phyloP scores from a whole-genome alignment of 768 basidiomycete genomes.

The Boletales sp. region DNA sequence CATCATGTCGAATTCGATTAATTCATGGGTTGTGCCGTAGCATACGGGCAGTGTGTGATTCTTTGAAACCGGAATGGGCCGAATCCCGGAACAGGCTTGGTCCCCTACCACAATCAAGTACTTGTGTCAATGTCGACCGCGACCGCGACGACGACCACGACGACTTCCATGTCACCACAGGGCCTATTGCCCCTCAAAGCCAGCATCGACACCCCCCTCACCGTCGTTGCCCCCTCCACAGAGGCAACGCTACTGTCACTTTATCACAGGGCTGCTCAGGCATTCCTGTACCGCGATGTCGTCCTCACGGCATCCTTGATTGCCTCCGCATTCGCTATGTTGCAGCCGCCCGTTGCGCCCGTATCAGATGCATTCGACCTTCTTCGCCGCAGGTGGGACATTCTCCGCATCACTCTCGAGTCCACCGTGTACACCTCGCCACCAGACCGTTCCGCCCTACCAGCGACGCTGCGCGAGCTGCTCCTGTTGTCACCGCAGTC shows the following conservation, averaged over 20 bases:
- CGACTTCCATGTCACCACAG: constrained; percentile 18
- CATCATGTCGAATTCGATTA: too few relatives aligned
- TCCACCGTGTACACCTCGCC: constrained; percentile 63
- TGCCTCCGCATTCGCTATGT: constrained; percentile 61
- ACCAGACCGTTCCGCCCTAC: constrained; percentile 40
- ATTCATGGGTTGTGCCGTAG: too few relatives aligned
- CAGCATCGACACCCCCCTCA: constrained; percentile 6
- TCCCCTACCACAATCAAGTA: constrained; percentile 21
- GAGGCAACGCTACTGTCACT: constrained; percentile 61
- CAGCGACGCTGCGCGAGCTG: constrained; percentile 48
- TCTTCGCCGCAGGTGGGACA: constrained; percentile 79
- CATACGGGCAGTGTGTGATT: too few relatives aligned
- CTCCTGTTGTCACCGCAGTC: constrained; percentile 57
- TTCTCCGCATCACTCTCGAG: constrained; percentile 80
- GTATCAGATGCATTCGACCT: constrained; percentile 41
- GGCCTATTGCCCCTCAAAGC: constrained; percentile 37
- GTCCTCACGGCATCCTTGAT: constrained; percentile 63
- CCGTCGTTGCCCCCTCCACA: constrained; percentile 24
- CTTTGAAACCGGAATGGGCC: not conserved
- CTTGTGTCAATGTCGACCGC: constrained; percentile 44
- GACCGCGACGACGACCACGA: constrained; percentile 39
- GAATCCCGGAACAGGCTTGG: too few relatives aligned
- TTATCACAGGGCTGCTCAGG: constrained; percentile 73
- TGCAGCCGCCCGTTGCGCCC: constrained; percentile 40
- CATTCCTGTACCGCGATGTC: constrained; percentile 74